Base-by-base conservation (phyloP, 495 filamentous ascomycete species). In the Xylaria palmicola region DNA sequence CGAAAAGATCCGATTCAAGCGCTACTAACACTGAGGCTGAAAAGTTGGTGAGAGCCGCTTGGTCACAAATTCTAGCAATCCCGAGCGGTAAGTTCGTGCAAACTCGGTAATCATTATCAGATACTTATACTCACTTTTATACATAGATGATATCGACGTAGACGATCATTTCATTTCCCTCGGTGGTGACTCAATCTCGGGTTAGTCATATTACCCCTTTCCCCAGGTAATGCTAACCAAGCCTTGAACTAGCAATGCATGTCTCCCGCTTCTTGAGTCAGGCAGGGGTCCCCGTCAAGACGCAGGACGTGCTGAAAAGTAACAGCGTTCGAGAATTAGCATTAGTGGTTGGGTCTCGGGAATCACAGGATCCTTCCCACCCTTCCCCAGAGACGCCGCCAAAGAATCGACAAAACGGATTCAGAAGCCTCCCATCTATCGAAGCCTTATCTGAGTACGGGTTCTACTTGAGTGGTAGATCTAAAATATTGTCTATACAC, bases 111-210 rank as follows among this genome's bases (percentile, higher is more conserved):
- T 15, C 17, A n/a, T 15, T 12, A 1, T 22, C 29, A 51, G 48
- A 36, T 12, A 51, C 48, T 51, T 8, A 51, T 12, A 51, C 3
- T 3, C n/a, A n/a, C n/a, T 22, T 34, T 17, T 10, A 5, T 4
- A 39, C 13, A 27, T 47, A 19, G 54, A 77, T 5, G 40, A 60
- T 13, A 76, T 86, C 43, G 69, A 72, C 12, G 24, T 77, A 24
- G 63, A 79, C 30, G 73, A 81, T 59, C 78, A 76, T 45, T 88
- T 88, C 68, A 68, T 88, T 29, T 74, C 69, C 9, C 69, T 87
- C 9, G 85, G 85, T 22, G 85, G 85, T 52, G 85, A 88, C 59
- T 87, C 85, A 0, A 83, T 88, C 48, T 77, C 79, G n/a, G 84
- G 45, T 49, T n/a, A 49, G 45, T 17, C 24, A 13, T 8, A 22